Conservation (phyloP, 2,329 filamentous ascomycete species). For the Aspergillus oerlinghausenensis region DNA sequence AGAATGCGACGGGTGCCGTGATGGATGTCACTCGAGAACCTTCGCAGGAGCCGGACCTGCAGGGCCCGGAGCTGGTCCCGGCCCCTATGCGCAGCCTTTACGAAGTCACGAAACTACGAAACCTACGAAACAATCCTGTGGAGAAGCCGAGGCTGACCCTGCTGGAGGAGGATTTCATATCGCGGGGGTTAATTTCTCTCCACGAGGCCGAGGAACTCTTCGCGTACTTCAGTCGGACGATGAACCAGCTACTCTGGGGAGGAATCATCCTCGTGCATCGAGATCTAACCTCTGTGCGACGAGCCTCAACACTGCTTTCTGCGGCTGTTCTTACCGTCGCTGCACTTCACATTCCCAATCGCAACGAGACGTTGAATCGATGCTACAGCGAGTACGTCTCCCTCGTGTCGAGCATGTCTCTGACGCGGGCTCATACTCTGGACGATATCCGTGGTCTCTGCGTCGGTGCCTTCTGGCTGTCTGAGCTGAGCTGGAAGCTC, state of each 20-base stretch:
- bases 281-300: conserved; percentile 49
- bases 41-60: conserved; percentile 40
- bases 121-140: conserved; percentile 35
- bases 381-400: conserved; percentile 57
- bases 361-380: conserved; percentile 48
- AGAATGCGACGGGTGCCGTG: conserved; percentile 25
- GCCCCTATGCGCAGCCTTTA: conserved; percentile 53
- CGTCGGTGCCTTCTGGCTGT: conserved; percentile 60
- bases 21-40: conserved; percentile 45
- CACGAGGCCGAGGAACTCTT: conserved; percentile 51
- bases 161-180: conserved; percentile 48
- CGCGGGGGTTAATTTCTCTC: conserved; percentile 43
- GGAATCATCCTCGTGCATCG: conserved; percentile 49
- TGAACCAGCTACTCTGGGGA: conserved; percentile 52
- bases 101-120: conserved; percentile 50
- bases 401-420: conserved; percentile 54
- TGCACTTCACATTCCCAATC: conserved; percentile 54
- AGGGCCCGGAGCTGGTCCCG: conserved; percentile 41
- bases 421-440: conserved; percentile 53
- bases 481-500: conserved; percentile 59
- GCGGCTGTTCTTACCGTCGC: conserved; percentile 55
- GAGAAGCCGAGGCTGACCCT: conserved; percentile 35
- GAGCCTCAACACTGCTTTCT: conserved; percentile 52
- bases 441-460: conserved; percentile 58
- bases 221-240: conserved; percentile 46